phyloP scores from a whole-genome alignment of 441 rosid species.

The Erysimum cheiri region DNA sequence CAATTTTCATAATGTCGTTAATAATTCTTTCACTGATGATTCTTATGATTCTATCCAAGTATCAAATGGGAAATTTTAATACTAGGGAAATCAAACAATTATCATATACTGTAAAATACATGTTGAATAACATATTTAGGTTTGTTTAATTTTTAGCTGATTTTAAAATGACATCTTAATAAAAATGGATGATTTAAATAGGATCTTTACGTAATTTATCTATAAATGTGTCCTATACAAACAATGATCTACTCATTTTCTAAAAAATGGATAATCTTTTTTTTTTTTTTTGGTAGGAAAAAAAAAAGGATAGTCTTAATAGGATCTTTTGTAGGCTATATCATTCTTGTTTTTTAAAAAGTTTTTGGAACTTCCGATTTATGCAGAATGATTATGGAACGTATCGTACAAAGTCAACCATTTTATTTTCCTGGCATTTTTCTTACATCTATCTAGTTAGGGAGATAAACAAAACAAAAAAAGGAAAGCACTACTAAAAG shows the following conservation, averaged over 20 bases:
- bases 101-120: too few species aligned
- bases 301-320: too few species aligned
- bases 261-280: too few species aligned
- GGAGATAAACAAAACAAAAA: neutral
- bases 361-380: neutral
- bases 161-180: too few species aligned
- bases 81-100: neutral
- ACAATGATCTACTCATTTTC: too few species aligned
- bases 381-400: neutral
- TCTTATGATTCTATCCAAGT: neutral
- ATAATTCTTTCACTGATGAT: neutral
- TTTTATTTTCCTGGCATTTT: neutral
- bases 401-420: neutral
- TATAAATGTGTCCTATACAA: too few species aligned
- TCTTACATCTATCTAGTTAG: neutral
- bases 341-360: neutral
- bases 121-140: too few species aligned
- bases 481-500: neutral
- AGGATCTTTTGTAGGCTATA: neutral
- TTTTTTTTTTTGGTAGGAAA: too few species aligned
- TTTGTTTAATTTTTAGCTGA: too few species aligned
- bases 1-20: neutral
- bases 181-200: too few species aligned
- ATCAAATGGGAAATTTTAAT: neutral
- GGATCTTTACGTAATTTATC: too few species aligned